Conservation (phyloP, 345 rosid species). For the Salix udensis region DNA sequence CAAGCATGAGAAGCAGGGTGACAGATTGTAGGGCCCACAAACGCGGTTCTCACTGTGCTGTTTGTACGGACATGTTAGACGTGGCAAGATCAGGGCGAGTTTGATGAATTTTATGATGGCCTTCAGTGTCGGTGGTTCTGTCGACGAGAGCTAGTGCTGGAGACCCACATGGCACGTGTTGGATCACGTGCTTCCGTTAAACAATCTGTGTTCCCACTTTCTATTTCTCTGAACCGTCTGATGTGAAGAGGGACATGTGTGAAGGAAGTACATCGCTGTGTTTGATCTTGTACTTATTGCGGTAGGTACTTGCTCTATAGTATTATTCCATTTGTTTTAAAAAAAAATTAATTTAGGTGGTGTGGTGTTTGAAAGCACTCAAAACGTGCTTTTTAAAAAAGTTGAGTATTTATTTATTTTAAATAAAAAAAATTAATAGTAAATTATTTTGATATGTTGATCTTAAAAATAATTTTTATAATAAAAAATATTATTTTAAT, state of each 20-base stretch:
- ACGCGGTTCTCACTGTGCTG: background rate
- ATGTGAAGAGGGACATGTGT: background rate
- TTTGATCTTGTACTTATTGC: background rate
- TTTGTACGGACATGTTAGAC: background rate
- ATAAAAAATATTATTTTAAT: no score
- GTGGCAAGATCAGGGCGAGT: background rate
- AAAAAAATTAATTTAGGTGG: no score
- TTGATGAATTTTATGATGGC: background rate
- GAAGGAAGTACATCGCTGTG: background rate
- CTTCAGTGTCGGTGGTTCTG: constrained; percentile 3
- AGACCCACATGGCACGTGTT: background rate
- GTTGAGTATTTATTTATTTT: no score
- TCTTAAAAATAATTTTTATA: no score
- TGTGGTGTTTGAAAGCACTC: no score
- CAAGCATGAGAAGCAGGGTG: background rate
- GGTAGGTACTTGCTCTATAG: background rate
- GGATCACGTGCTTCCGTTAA: background rate
- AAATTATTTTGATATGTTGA: no score
- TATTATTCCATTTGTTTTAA: no score
- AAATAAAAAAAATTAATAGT: no score
- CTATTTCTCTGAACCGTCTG: background rate
- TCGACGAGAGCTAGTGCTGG: background rate
- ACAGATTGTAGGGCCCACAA: background rate
- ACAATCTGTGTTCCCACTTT: background rate
- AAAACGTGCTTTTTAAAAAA: no score